Evolutionary conservation across 176 grass and related monocot species (phyloP), one percentile per base, ranked within the genome.

Genomic region (Cymbopogon citratus): DNA sequence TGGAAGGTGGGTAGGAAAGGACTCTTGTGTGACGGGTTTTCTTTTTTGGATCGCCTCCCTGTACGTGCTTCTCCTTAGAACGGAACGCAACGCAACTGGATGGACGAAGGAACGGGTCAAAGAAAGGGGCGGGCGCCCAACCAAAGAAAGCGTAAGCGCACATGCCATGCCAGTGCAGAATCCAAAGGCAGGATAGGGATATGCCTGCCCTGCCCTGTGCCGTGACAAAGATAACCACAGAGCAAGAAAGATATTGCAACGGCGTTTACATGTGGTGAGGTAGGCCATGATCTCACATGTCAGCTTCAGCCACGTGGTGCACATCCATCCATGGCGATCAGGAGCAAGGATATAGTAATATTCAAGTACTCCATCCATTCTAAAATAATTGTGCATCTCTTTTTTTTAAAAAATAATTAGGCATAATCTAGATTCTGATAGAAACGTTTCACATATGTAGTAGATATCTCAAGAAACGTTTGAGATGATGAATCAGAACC

Each of bases 81-180:
- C 23, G 5, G 15, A 36, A n/a, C 25, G 26, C 15, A 21, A 28
- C 43, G 40, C 4, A 13, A 44, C 39, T 4, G 8, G 9, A 45
- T 33, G 31, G 3, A 33, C 3, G 31, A 48, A 15, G 10, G 35
- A 82, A 66, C 7, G 12, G 66, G 87, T 86, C 87, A 89, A 86
- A 78, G 45, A 82, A 86, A 82, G 67, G 45, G 73, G 76, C 69
- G 24, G 61, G 27, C 64, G 43, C 64, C 13, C 81, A 84, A 84
- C 87, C 69, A 10, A 67, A 84, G 52, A 39, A 67, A 74, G 29
- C 68, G 76, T 70, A 88, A 74, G 29, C 68, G 81, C 76, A 88
- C 81, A 88, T 84, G 76, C 80, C 81, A 88, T 84, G 76, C 80
- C 21, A 71, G 52, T 61, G 71, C 43, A 49, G 35, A 31, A 25